Base-by-base conservation (phyloP, 192 early-diverging fungal species). In the Coemansia sp. region DNA sequence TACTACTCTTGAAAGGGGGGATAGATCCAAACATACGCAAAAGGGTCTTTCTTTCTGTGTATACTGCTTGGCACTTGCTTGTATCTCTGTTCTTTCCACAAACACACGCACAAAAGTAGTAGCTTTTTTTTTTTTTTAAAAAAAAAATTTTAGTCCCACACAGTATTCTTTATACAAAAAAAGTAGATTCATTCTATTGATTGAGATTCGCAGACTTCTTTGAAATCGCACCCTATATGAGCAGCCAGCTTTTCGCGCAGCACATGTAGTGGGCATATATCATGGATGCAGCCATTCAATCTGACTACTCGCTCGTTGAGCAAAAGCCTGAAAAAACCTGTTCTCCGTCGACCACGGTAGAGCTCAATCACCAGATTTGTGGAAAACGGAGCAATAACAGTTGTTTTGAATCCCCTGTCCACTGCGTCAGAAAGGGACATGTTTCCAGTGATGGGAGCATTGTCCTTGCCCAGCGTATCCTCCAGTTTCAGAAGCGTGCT, bases 291-390 rank as follows among this genome's bases (percentile, higher is more conserved):
- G 8, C 30, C 67, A 0, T 55, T 58, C 16, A 80, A 28, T 12
- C 68, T 34, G 4, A 80, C 31, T 2, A 35, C 45, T 2, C 30
- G 65, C 59, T 74, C 77, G 23, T 80, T 80, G 26, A 80, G 65
- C 45, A 80, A 35, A 16, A 80, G 40, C 3, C 66, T 58, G 46
- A 80, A 68, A 20, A 49, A 62, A 3, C 31, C 28, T 3, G 29
- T 30, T 18, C 34, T 31, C 63, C 56, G 77, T 1, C 61, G 28
- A 35, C 5, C 30, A 6, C 26, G 18, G 28, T 80, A 80, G 2
- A 80, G 25, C 31, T 80, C 77, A 13, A 80, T 55, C 1, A 43
- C 66, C 30, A 74, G 48, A 21, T 80, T 80, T 15, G 77, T 42
- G 8, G 77, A 71, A 43, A 74, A 80, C 1, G 77, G 77, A 7